Evolutionary conservation across 1,284 basidiomycete species (phyloP), one percentile per base, ranked within the genome.

Genomic region (Prillingera fragicola): DNA sequence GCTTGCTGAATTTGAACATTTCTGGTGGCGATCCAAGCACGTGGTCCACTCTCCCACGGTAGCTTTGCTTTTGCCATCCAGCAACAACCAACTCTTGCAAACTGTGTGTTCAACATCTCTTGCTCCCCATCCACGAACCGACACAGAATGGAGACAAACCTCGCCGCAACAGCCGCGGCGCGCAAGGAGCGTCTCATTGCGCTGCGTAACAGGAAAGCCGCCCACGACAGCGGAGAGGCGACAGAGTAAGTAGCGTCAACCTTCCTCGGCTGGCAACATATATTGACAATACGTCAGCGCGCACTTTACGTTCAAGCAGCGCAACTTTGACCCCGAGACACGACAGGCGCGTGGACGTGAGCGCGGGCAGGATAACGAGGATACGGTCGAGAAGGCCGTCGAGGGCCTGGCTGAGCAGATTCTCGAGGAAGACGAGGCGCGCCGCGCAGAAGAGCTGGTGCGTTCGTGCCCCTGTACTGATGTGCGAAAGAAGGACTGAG

Each of bases 331-430:
- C 68, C 86, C 87, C 5, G 80, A 82, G 50, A 84, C 85, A 4
- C 79, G 87, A 81, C 85, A 49, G 42, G 64, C 86, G 48, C 80
- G 80, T 59, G 87, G 85, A 65, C 80, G 75, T 18, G 52, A 69
- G 55, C 43, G 73, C 39, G 77, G 78, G 37, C 77, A 78, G 52
- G 75, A 73, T 9, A 78, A 78, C 35, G 77, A 80, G 60, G 78
- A 84, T 56, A 96, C 92, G 0, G 81, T 97, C 5, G 92, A 97
- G 73, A 83, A 82, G 58, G 77, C 83, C 46, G 82, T 95, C 0
- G 78, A 83, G 40, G 90, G 89, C 0, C 70, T 96, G 45, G 87
- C 89, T 10, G 84, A 91, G 63, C 71, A 75, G 53, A 89, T 94
- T 55, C 81, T 95, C 41, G 74, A 76, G 19, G 85, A 92, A 65